Conservation (phyloP, 2,329 filamentous ascomycete genomes). For the Huntiella savannae region DNA sequence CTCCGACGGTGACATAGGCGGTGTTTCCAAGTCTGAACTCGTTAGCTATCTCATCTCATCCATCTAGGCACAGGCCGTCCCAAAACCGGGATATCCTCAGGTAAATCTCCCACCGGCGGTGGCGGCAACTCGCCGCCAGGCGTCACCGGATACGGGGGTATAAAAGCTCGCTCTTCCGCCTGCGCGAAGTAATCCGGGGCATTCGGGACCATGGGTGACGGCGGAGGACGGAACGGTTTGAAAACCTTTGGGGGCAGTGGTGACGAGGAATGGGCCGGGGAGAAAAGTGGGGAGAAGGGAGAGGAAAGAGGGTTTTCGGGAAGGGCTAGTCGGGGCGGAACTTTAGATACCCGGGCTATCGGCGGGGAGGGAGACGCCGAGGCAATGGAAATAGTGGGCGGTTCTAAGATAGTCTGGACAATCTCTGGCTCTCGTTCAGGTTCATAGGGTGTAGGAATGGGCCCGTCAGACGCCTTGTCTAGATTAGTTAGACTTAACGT, state of each 20-base stretch:
- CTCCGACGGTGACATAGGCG: slow-evolving; percentile 3
- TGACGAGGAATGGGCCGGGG: not conserved
- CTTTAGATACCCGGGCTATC: too few species aligned
- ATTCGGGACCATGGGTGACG: not conserved
- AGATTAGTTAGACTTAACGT: too few species aligned
- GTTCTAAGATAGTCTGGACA: too few species aligned
- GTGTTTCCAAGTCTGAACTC: slow-evolving; percentile 1
- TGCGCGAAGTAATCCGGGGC: slow-evolving; percentile 9
- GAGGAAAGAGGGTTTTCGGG: not conserved
- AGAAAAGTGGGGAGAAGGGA: slow-evolving; percentile 1
- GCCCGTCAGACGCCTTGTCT: too few species aligned
- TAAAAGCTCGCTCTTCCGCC: not conserved
- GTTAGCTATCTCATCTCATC: not conserved
- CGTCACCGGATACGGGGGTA: slow-evolving; percentile 11
- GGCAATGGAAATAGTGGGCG: too few species aligned
- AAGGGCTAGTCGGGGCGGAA: not conserved
- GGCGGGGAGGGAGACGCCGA: too few species aligned
- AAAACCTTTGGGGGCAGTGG: slow-evolving; percentile 7
- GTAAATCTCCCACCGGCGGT: slow-evolving; percentile 7
- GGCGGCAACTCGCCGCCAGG: slow-evolving; percentile 8
- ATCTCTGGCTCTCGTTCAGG: not conserved
- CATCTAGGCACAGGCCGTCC: slow-evolving; percentile 3
- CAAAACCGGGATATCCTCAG: not conserved
- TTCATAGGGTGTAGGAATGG: not conserved
- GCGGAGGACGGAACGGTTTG: slow-evolving; percentile 10